Base-by-base conservation (phyloP, 129 eudicot species). In the Pseudognaphalium luteoalbum region DNA sequence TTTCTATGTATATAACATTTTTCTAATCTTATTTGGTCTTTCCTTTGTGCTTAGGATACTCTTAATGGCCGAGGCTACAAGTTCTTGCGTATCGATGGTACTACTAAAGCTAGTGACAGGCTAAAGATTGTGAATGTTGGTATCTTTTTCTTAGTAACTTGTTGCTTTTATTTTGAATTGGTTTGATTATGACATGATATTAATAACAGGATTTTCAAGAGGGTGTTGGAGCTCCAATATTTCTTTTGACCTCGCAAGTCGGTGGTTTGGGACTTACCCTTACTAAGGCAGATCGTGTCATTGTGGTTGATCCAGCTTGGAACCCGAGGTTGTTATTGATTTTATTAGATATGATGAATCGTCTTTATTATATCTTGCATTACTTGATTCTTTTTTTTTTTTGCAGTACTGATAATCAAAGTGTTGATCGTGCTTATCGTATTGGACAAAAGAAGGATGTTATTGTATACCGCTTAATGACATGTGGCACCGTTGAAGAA, bases 241-340 rank as follows among this genome's bases (percentile, higher is more conserved):
- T 95, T 77, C 85, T 95, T 28, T 83, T 95, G 73, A 95, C 99
- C 28, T 91, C 99, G 73, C 97, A 91, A 89, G 99, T 95, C 70
- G 99, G 99, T 14, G 99, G 99, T 21, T 79, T 91, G 42, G 99
- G 99, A 77, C 91, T 95, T 44, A 91, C 99, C 71, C 92, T 95
- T 25, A 95, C 97, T 20, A 95, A 89, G 68, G 99, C 99, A 71
- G 96, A 95, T 39, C 99, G 97, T 47, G 99, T 95, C 22, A 95
- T 95, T 61, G 99, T 95, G 44, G 99, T 87, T 68, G 99, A 95
- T 83, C 99, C 99, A 75, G 99, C 99, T 19, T 95, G 99, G 99
- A 95, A 95, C 72, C 99, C 99, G 22, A 95, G 99, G 97, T 93
- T 61, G 15, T n/a, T 67, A 20, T 56, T 19, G 29, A 19, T 16